Percentiles rank a stretch among this genome's conserved stretches.
Conservation (phyloP, 23 red algal species). For the Gracilaria caudata region DNA sequence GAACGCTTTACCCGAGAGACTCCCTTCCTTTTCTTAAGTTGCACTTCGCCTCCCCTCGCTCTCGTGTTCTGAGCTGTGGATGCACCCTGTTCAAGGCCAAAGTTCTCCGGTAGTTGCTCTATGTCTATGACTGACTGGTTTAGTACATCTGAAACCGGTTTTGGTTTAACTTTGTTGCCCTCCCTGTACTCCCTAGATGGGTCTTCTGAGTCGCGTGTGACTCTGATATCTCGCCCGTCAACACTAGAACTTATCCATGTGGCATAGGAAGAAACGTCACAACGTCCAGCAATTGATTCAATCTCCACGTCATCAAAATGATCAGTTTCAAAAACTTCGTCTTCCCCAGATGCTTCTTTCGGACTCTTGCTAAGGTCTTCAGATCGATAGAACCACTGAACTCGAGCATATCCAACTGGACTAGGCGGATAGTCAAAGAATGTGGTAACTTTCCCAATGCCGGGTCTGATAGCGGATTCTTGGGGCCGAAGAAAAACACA, state of each 20-base stretch:
- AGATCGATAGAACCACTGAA: conserved; percentile 76
- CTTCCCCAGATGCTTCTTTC: conserved; percentile 40
- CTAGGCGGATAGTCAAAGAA: conserved; percentile 26
- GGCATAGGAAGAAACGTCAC: conserved; percentile 46
- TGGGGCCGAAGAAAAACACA: conserved; percentile 53
- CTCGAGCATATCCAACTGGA: conserved; percentile 7
- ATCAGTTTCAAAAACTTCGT: conserved; percentile 78
- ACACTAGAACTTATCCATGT: conserved; percentile 31
- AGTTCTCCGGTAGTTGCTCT: conserved; percentile 12
- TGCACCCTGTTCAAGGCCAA: background rate
- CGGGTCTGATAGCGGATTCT: conserved; percentile 52
- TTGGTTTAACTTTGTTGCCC: background rate
- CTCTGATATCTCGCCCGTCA: background rate
- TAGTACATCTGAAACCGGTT: background rate
- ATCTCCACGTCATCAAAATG: conserved; percentile 74
- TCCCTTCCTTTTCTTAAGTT: background rate
- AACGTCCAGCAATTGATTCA: conserved; percentile 74
- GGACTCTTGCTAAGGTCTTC: conserved; percentile 62
- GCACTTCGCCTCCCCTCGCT: background rate
- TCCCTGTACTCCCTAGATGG: background rate
- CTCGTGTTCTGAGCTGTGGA: background rate
- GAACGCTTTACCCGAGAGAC: background rate
- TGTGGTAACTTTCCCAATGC: conserved; percentile 36
- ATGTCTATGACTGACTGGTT: conserved; percentile 9
- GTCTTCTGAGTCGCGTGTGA: background rate